A percentile compares a stretch with the other conserved stretches of the same genome.
Conservation (phyloP, 2,329 filamentous ascomycete species). For the Fusarium sp. region DNA sequence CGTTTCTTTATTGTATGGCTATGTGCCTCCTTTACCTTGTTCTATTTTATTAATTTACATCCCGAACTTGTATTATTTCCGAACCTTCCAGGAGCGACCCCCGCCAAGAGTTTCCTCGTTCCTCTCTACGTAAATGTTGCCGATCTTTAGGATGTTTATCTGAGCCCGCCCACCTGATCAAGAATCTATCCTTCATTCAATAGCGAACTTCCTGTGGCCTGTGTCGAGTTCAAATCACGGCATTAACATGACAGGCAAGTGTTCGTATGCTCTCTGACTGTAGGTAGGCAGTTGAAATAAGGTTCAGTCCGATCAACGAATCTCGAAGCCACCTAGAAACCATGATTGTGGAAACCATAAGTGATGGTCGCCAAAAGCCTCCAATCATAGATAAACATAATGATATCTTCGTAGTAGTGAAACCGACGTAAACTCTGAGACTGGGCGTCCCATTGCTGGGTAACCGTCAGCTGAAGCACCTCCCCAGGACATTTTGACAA, state of each 20-base stretch:
- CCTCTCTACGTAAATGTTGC: neutral
- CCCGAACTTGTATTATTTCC: neutral
- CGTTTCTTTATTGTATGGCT: neutral
- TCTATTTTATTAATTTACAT: neutral
- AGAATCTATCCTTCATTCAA: neutral
- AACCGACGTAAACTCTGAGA: neutral
- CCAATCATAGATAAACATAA: neutral
- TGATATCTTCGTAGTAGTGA: neutral
- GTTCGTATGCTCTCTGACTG: neutral
- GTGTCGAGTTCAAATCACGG: neutral
- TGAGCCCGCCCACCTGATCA: neutral
- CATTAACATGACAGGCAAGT: neutral
- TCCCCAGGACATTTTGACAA: neutral
- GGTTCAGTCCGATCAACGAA: neutral
- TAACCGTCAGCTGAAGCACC: neutral
- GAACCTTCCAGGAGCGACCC: neutral
- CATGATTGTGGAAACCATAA: neutral
- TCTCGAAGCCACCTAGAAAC: neutral
- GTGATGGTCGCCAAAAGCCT: neutral
- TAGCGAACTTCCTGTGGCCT: neutral
- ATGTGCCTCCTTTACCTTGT: neutral
- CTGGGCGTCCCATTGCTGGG: neutral
- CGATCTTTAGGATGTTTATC: neutral
- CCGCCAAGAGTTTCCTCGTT: neutral
- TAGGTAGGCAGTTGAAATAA: neutral